Evolutionary conservation across 352 stramenopile species (phyloP), one percentile per base, ranked within the genome.

Genomic region (Globisporangium recalcitrans): DNA sequence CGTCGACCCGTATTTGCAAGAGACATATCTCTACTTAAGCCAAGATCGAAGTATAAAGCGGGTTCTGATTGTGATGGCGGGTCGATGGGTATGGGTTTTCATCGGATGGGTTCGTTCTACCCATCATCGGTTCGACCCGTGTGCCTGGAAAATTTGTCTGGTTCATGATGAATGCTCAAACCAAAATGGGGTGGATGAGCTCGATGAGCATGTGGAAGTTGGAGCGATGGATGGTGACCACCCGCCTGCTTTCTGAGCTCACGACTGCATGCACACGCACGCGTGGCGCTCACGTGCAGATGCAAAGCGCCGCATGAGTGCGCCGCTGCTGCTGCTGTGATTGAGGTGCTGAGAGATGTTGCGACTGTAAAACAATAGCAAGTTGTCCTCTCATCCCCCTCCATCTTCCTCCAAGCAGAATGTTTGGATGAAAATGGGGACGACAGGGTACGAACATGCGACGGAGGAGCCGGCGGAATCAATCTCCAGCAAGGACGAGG

Each of bases 241-340:
- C 16, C 49, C 4, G 24, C 22, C 49, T n/a, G 36, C 14, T 21
- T 21, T 44, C 14, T 54, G 48, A 8, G 14, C 48, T 49, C 42
- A 24, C 8, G 51, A 22, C 64, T 97, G 93, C 65, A 73, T 38
- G 34, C 9, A 3, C 13, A 4, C 32, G 13, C 13, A 3, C 21
- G 38, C 16, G 38, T 19, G 16, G 36, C 36, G 36, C 32, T 11
- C 16, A 3, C 38, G 38, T 21, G 6, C 14, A 46, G 13, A 46
- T 21, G 16, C 38, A 46, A 5, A 44, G 38, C 16, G 38, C 38
- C 38, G 19, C 36, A 42, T 19, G 36, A 42, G 9, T 14, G n/a
- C 16, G 14, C 14, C 13, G 7, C 6, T 19, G 34, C 34, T 11
- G 3, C 11, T 42, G 34, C 10, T 42, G 36, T 14, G 11, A n/a